phyloP scores from a whole-genome alignment of 2,329 filamentous ascomycete species.

The Monascus ruber region DNA sequence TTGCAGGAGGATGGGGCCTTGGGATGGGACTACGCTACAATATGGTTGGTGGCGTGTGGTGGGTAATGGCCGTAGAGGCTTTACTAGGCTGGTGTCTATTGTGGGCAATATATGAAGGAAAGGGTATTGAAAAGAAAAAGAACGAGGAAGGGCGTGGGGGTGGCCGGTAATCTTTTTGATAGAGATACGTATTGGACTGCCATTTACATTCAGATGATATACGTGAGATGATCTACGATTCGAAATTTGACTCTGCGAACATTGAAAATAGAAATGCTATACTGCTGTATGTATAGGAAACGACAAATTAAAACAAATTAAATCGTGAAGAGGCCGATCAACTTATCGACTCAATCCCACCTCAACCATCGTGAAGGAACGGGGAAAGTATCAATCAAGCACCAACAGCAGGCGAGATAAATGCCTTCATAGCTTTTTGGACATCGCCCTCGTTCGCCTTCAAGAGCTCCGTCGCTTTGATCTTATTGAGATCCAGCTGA shows the following conservation, averaged over 20 bases:
- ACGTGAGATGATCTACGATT: background rate
- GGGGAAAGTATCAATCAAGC: slow-evolving; percentile 2
- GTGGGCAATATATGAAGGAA: slow-evolving; percentile 54
- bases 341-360: no score
- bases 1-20: slow-evolving; percentile 43
- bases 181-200: background rate
- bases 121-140: slow-evolving; percentile 43
- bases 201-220: background rate
- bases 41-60: slow-evolving; percentile 47
- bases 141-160: slow-evolving; percentile 7
- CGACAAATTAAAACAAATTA: no score
- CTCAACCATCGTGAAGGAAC: no score
- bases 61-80: slow-evolving; percentile 44
- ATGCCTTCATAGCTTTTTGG: slow-evolving; percentile 30
- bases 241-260: no score
- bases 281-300: background rate
- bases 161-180: slow-evolving; percentile 4
- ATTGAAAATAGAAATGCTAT: no score
- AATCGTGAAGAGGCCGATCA: no score
- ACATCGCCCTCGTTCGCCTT: slow-evolving; percentile 36
- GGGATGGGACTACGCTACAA: slow-evolving; percentile 43
- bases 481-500: slow-evolving; percentile 35
- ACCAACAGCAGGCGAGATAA: slow-evolving; percentile 19
- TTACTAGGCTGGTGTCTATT: slow-evolving; percentile 47
- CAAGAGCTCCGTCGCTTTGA: slow-evolving; percentile 37